phyloP scores from a whole-genome alignment of 345 rosid species.

The Melastoma malabathricum region DNA sequence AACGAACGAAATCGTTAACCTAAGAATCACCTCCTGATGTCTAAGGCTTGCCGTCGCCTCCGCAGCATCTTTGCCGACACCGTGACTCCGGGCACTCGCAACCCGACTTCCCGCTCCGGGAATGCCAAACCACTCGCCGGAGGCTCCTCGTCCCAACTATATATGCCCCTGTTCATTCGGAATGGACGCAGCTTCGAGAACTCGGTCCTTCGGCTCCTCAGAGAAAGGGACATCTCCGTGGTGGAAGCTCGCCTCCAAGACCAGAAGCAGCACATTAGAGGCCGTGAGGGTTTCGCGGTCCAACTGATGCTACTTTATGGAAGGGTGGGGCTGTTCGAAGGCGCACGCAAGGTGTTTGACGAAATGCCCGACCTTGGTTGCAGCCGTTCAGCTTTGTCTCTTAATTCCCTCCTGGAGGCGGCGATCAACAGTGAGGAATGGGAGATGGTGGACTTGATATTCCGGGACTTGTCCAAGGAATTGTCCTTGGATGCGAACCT shows the following conservation, averaged over 20 bases:
- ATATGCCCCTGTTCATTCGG: not conserved
- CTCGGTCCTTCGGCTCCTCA: constrained; percentile 14
- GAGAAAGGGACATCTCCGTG: constrained; percentile 8
- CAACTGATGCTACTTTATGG: constrained; percentile 16
- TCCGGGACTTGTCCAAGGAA: constrained; percentile 7
- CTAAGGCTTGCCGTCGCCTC: constrained; percentile 3
- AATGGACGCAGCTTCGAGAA: constrained; percentile 4
- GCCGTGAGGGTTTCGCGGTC: constrained; percentile 11
- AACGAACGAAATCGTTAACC: no score
- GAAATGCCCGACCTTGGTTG: constrained; percentile 23
- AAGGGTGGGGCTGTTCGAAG: constrained; percentile 16
- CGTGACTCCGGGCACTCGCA: no score
- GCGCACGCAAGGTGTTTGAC: constrained; percentile 26
- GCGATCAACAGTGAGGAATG: constrained; percentile 9
- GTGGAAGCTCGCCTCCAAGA: constrained; percentile 17
- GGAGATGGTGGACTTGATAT: constrained; percentile 10
- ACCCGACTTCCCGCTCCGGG: not conserved
- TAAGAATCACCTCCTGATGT: constrained; percentile 2
- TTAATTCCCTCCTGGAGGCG: constrained; percentile 18
- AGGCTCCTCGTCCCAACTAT: no score
- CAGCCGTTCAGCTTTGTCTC: constrained; percentile 13
- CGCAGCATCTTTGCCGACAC: constrained; percentile 4
- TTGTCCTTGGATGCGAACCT: constrained; percentile 13
- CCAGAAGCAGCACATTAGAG: constrained; percentile 17
- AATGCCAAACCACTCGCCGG: no score